Conservation (phyloP, 305 asterid genomes). For the Lippia alba region DNA sequence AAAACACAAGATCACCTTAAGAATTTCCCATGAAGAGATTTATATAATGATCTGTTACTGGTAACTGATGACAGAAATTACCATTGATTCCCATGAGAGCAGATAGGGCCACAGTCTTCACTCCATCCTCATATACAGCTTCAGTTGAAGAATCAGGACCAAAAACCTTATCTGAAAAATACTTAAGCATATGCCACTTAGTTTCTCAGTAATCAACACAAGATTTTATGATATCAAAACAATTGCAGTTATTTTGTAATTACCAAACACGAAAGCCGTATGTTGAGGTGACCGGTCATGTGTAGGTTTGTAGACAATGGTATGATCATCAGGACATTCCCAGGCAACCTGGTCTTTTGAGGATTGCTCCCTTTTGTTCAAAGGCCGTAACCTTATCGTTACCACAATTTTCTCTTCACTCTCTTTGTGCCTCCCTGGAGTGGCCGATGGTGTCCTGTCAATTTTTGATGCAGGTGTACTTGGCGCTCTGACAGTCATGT, state of each 20-base stretch:
- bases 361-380: constrained; percentile 82
- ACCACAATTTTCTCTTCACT: constrained; percentile 93
- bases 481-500: constrained; percentile 78
- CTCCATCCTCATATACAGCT: constrained; percentile 85
- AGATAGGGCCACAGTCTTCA: constrained; percentile 89
- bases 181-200: constrained; percentile 11
- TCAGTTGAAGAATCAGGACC: constrained; percentile 80
- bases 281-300: constrained; percentile 68
- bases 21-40: neutral
- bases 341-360: constrained; percentile 81
- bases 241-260: constrained; percentile 8
- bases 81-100: constrained; percentile 98
- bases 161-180: constrained; percentile 81
- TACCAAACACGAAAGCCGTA: constrained; percentile 79
- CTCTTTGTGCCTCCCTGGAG: constrained; percentile 70
- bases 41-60: neutral
- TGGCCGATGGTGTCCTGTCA: constrained; percentile 71
- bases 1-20: constrained; percentile 24
- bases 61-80: constrained; percentile 32
- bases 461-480: constrained; percentile 77
- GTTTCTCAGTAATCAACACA: constrained; percentile 13
- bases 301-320: constrained; percentile 65
- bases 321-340: constrained; percentile 87
- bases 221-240: neutral
- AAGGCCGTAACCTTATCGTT: constrained; percentile 86